Percentiles rank a stretch among this genome's conserved stretches.
phyloP scores from a whole-genome alignment of 495 filamentous ascomycete species.

The Hypoxylon trugodes region DNA sequence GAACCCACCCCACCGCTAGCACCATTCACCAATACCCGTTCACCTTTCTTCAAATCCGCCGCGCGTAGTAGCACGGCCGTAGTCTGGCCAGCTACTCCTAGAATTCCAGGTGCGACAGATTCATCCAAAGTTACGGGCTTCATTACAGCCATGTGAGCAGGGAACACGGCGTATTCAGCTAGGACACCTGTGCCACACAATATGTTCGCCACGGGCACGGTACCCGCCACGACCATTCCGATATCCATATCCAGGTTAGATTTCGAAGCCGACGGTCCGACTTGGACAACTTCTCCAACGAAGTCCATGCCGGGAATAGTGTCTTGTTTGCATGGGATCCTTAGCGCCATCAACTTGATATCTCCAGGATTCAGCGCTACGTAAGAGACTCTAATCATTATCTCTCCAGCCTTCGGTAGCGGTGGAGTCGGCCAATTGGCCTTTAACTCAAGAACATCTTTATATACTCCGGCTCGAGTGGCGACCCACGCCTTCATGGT shows the following conservation, averaged over 20 bases:
- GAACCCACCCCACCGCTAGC: constrained; percentile 33
- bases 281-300: constrained; percentile 28
- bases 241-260: not conserved
- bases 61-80: constrained; percentile 15
- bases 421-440: constrained; percentile 27
- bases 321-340: constrained; percentile 15
- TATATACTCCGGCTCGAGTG: constrained; percentile 7
- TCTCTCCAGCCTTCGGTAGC: constrained; percentile 24
- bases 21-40: constrained; percentile 25
- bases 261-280: constrained; percentile 4
- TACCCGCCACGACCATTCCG: constrained; percentile 25
- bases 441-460: constrained; percentile 24
- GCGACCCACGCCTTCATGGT: constrained; percentile 34
- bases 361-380: constrained; percentile 33
- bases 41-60: constrained; percentile 14
- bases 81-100: constrained; percentile 36
- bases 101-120: constrained; percentile 27
- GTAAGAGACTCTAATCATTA: constrained; percentile 34
- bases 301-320: constrained; percentile 26
- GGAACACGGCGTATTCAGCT: constrained; percentile 31
- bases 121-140: constrained; percentile 27
- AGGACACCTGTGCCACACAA: constrained; percentile 21
- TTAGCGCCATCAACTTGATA: constrained; percentile 28
- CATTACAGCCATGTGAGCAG: constrained; percentile 26
- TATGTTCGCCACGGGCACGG: constrained; percentile 8